Evolutionary conservation across 2,329 filamentous ascomycete genomes (phyloP), one percentile per base, ranked within the genome.

Genomic region (Fusarium paranaense): DNA sequence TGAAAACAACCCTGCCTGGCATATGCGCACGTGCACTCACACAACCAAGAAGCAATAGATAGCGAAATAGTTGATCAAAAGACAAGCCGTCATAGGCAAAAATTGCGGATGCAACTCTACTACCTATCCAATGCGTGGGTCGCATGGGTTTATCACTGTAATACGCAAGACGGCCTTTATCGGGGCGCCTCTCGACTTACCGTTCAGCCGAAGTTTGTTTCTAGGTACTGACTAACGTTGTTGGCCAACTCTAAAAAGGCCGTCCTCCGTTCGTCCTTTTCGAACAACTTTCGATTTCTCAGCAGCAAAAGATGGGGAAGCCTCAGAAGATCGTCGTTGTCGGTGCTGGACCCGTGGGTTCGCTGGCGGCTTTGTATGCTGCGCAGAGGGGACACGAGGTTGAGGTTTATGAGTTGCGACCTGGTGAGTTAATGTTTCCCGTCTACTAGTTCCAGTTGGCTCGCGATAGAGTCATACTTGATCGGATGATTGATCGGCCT

Each of bases 291-390:
- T 37, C 22, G 33, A 58, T 20, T 14, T 27, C 20, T 14, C 62
- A 56, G 37, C 50, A 67, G 35, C 18, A 32, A 32, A 82, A 71
- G 69, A 86, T 86, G 83, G 76, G 77, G 25, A 78, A 76, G 32
- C 70, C 76, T 70, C 89, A 94, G 78, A 97, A 94, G 83, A 90
- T 93, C 64, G 89, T 97, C 22, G 89, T 99, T 56, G 92, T 99
- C 58, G 97, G 97, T 63, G 97, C 95, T 64, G 97, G 97, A 2
- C 97, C 97, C 0, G 97, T 99, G 9, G 97, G 97, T 42, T 94
- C 95, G 13, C 86, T 99, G 47, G 95, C 97, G 27, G 97, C 95
- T 50, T 86, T 99, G 7, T 99, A 98, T 85, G 96, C 97, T 63
- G 96, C 97, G 5, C 90, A 93, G 76, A 89, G 96, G 81, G 97